Conservation (phyloP, 805 yeast species). For the Saccharomycopsis synnaedendra region DNA sequence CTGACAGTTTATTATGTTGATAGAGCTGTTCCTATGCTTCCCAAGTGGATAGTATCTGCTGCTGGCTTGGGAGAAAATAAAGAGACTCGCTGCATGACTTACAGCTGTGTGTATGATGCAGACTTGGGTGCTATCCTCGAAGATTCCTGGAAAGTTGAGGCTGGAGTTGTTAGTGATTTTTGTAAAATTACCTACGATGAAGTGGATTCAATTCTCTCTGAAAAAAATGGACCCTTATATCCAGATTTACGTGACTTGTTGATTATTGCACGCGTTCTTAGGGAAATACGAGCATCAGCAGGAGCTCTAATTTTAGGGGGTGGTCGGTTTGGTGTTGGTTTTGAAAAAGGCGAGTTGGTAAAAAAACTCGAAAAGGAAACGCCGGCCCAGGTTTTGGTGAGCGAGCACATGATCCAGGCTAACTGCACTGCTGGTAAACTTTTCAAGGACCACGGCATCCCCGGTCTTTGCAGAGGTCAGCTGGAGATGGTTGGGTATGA, state of each 20-base stretch:
- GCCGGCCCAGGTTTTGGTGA: conserved; percentile 53
- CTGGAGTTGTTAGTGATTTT: conserved; percentile 35
- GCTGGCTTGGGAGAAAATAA: conserved; percentile 39
- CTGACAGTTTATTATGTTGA: conserved; percentile 69
- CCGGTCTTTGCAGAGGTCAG: conserved; percentile 37
- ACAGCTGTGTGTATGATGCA: conserved; percentile 26
- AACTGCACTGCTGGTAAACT: conserved; percentile 48
- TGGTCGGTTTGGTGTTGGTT: conserved; percentile 4
- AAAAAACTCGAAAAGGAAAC: conserved; percentile 19
- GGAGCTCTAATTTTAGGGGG: conserved; percentile 26
- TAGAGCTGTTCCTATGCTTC: conserved; percentile 57
- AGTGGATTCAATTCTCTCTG: conserved; percentile 42
- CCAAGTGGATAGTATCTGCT: conserved; percentile 36
- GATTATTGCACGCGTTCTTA: conserved; percentile 22
- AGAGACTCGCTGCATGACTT: conserved; percentile 37
- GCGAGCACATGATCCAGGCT: conserved; percentile 77
- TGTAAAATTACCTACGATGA: conserved; percentile 47
- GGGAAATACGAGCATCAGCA: conserved; percentile 22
- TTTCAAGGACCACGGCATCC: conserved; percentile 32
- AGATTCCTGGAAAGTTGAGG: conserved; percentile 23
- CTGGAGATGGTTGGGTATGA: conserved; percentile 19
- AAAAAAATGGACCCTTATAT: conserved; percentile 7
- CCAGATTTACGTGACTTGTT: conserved; percentile 28
- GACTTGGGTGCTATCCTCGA: conserved; percentile 17
- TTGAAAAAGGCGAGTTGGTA: conserved; percentile 18